A percentile compares a stretch with the other conserved stretches of the same genome.
Evolutionary conservation across 805 yeast species (phyloP).

Genomic region (Yarrowia osloensis): DNA sequence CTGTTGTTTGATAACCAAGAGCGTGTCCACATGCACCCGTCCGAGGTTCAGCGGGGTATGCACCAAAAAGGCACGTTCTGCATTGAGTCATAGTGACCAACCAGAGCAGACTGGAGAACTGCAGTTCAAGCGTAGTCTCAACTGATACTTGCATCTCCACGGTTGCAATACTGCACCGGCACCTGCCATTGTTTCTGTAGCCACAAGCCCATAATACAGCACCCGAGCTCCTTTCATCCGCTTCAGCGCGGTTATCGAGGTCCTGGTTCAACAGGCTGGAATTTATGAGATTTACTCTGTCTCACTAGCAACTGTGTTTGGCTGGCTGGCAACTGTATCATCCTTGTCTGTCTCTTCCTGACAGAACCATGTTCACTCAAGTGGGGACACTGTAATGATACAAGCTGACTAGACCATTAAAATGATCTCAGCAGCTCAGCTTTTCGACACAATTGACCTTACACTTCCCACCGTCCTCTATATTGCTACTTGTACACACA

Average conservation of each 20-base stretch:
- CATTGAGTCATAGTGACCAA: constrained; percentile 3
- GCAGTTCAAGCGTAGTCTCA: too few relatives aligned
- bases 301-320: not conserved
- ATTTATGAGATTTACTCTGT: not conserved
- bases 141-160: too few relatives aligned
- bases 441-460: too few relatives aligned
- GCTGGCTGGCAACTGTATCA: not conserved
- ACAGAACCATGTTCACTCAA: not conserved
- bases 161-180: too few relatives aligned
- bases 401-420: too few relatives aligned
- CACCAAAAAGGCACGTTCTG: constrained; percentile 21
- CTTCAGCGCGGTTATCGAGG: not conserved
- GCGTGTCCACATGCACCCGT: not conserved
- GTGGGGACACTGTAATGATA: not conserved
- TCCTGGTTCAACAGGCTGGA: not conserved
- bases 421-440: too few relatives aligned
- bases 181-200: too few relatives aligned
- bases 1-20: not conserved
- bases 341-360: not conserved
- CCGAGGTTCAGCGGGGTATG: not conserved
- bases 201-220: not conserved
- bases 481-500: not conserved
- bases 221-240: not conserved
- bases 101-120: too few relatives aligned
- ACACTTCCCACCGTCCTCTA: too few relatives aligned